These are phyloP conservation scores for Yamadazyma jaroonii DNA, from an alignment of 1,139 yeast species.

Conservation along the genomic window DNA sequence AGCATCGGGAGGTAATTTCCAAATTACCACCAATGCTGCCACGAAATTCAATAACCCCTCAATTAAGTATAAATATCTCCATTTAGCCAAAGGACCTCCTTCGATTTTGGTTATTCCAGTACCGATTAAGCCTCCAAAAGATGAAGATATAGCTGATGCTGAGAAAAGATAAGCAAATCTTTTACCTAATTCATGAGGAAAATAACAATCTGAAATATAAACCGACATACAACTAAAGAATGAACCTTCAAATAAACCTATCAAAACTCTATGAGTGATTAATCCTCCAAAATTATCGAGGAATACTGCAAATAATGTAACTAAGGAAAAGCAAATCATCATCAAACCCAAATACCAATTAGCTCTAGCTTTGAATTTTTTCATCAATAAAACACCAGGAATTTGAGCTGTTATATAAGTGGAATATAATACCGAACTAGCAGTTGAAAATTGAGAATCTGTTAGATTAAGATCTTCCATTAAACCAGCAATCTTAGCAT, in stretches of 20 bases:
- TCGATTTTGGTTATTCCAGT: conserved; percentile 38
- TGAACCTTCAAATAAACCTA: conserved; percentile 22
- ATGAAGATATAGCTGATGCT: conserved; percentile 43
- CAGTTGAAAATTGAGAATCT: conserved; percentile 18
- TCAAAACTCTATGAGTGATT: conserved; percentile 17
- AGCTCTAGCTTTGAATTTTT: conserved; percentile 13
- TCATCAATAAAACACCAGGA: conserved; percentile 16
- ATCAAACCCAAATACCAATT: conserved; percentile 16
- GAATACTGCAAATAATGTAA: conserved; percentile 18
- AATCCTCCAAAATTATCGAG: conserved; percentile 16
- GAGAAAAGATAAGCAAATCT: conserved; percentile 41
- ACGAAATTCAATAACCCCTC: conserved; percentile 28
- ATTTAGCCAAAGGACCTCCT: conserved; percentile 30
- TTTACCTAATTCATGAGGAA: conserved; percentile 38
- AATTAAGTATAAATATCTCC: conserved; percentile 34
- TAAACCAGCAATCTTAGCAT: conserved; percentile 21
- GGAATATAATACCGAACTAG: conserved; percentile 18
- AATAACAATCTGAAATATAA: conserved; percentile 36
- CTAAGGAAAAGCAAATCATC: conserved; percentile 18
- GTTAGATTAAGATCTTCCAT: conserved; percentile 16
- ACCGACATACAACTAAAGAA: conserved; percentile 32
- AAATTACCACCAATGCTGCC: conserved; percentile 24
- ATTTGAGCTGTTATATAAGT: conserved; percentile 20
- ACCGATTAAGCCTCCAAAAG: conserved; percentile 40
- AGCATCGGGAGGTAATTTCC: conserved; percentile 20